Base-by-base conservation (phyloP, 257 asterid species). In the Ehretia macrophylla region DNA sequence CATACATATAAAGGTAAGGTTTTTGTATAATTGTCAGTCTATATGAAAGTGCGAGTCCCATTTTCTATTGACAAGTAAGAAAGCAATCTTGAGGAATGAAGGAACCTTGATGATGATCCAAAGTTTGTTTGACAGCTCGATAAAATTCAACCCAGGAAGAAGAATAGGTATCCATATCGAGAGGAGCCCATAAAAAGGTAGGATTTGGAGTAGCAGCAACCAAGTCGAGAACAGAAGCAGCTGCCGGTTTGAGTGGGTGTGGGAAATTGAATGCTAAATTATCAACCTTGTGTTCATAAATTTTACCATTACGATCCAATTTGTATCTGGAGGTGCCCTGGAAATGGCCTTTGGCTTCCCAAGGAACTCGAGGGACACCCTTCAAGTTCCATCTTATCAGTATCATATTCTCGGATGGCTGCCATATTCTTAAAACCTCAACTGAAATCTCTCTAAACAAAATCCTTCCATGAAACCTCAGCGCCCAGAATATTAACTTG, bases 201-300 rank as follows among this genome's bases (percentile, higher is more conserved):
- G 91, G 95, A 56, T 78, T 81, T 8, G 96, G 95, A 44, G 77
- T 78, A 55, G 96, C 77, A 2, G 78, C 59, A 56, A 87, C 96
- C 68, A 85, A 63, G 81, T 90, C 94, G 62, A 85, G 69, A 53
- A 90, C 83, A 37, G 86, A 80, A 46, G 85, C 85, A 46, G 85
- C 35, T 8, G 95, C 86, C 17, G 94, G 94, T 55, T 68, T 85
- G 21, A 85, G 56, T 14, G 73, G 59, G 73, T 67, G 90, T 0
- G 96, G 94, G 60, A 90, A 75, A 64, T 73, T 87, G 83, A 87
- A 85, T 1, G 95, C 96, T 76, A 87, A 57, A 52, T 83, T 85
- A 69, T 90, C 97, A 22, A 90, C 95, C 60, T 77, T 87, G 76
- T 87, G 98, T 77, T 87, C 94, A 72, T 85, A 90, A 22, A 90